These are phyloP conservation scores for Solanum piurae DNA, from an alignment of 257 asterid species.

Conservation along the genomic window DNA sequence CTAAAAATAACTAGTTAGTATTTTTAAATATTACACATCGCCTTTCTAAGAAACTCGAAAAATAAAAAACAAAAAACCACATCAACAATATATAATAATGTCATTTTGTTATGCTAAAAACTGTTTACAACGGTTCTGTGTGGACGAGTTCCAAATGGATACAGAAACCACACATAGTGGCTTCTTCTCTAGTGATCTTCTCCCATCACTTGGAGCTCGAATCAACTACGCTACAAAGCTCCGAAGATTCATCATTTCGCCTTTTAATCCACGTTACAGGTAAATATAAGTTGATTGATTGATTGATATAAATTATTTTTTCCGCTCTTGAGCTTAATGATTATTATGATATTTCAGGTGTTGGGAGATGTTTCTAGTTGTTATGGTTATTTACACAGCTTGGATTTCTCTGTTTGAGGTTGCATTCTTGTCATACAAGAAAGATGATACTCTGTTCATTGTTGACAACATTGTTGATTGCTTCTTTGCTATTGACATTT, in stretches of 20 bases:
- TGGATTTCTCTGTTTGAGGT: slow-evolving; percentile 91
- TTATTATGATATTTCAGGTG: slow-evolving; percentile 37
- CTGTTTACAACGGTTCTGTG: slow-evolving; percentile 9
- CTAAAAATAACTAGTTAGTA: not conserved
- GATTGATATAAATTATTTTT: not conserved
- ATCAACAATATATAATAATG: slow-evolving; percentile 18
- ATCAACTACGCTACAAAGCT: slow-evolving; percentile 55
- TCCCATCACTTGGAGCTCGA: slow-evolving; percentile 89
- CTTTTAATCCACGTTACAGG: slow-evolving; percentile 68
- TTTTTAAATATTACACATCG: not conserved
- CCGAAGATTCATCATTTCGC: slow-evolving; percentile 45
- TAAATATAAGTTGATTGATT: not conserved
- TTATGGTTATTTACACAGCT: slow-evolving; percentile 70
- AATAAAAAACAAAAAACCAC: not conserved
- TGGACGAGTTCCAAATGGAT: not conserved
- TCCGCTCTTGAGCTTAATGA: not conserved
- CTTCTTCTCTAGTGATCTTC: slow-evolving; percentile 66
- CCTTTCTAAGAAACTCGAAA: not conserved
- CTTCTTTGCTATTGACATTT: slow-evolving; percentile 73
- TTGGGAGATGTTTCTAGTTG: slow-evolving; percentile 75
- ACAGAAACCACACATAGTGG: slow-evolving; percentile 9
- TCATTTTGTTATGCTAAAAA: slow-evolving; percentile 31
- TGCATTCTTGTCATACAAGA: slow-evolving; percentile 62
- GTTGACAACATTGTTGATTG: slow-evolving; percentile 65
- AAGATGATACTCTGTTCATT: slow-evolving; percentile 46